Percentiles rank a stretch among this genome's conserved stretches.
Conservation (phyloP, 2,329 filamentous ascomycete species). For the Scedosporium dehoogii region DNA sequence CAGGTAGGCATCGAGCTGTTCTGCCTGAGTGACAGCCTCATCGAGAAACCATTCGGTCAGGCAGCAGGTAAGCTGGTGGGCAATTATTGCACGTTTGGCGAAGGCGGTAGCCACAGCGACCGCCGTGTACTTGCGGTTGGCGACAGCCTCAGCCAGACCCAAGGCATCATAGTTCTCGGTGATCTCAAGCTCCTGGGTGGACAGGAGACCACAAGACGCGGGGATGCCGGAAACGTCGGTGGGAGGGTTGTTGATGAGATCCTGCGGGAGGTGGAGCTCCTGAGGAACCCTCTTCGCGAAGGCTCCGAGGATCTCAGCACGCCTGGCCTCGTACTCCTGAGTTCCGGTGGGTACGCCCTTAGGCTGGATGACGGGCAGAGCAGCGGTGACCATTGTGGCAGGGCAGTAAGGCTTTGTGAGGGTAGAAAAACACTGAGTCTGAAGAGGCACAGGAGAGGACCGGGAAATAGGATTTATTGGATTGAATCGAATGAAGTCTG, state of each 20-base stretch:
- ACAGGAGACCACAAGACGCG: constrained; percentile 30
- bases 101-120: constrained; percentile 37
- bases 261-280: constrained; percentile 17
- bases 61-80: constrained; percentile 46
- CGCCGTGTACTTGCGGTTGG: constrained; percentile 22
- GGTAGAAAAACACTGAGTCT: neutral
- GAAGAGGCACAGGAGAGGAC: neutral
- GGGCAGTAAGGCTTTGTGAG: neutral
- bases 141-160: constrained; percentile 28
- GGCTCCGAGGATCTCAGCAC: constrained; percentile 16
- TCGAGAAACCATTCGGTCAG: constrained; percentile 42
- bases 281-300: constrained; percentile 23
- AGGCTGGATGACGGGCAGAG: constrained; percentile 11
- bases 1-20: constrained; percentile 30
- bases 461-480: neutral
- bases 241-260: constrained; percentile 17
- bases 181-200: constrained; percentile 33
- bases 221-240: constrained; percentile 18
- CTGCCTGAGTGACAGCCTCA: constrained; percentile 31
- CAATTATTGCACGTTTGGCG: constrained; percentile 41
- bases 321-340: constrained; percentile 15
- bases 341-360: constrained; percentile 13
- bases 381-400: neutral
- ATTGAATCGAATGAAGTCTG: neutral
- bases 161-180: constrained; percentile 35